Conservation (phyloP, 352 stramenopile species). For the Phytopythium kandeliae region DNA sequence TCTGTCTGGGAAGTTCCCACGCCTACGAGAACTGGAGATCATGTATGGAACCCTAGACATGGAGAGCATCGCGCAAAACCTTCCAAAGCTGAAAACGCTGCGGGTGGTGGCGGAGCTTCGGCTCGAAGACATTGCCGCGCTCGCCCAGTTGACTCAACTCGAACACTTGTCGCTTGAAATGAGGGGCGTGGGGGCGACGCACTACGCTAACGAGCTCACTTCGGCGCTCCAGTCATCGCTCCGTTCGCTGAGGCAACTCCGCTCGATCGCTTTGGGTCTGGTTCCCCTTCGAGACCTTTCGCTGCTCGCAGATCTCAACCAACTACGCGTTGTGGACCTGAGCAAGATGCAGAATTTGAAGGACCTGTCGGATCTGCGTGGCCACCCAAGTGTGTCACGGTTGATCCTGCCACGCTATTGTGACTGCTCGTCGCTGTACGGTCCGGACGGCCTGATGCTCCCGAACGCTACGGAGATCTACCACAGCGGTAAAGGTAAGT, state of each 20-base stretch:
- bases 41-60: background rate
- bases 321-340: background rate
- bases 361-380: background rate
- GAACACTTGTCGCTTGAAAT: background rate
- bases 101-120: background rate
- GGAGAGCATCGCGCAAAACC: background rate
- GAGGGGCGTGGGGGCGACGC: too few relatives aligned
- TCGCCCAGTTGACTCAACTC: background rate
- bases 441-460: background rate
- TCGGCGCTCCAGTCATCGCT: background rate
- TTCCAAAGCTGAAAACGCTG: background rate
- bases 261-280: background rate
- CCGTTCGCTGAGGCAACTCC: background rate
- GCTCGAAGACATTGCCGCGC: background rate
- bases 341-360: background rate
- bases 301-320: background rate
- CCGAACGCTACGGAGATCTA: constrained; percentile 1
- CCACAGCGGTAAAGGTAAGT: background rate
- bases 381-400: background rate
- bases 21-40: background rate
- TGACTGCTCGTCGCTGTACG: background rate
- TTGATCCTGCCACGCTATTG: background rate
- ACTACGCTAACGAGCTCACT: background rate
- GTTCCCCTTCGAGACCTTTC: background rate
- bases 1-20: background rate